Evolutionary conservation across 768 basidiomycete species (phyloP).

Genomic region (Leccinum aurantiacum): DNA sequence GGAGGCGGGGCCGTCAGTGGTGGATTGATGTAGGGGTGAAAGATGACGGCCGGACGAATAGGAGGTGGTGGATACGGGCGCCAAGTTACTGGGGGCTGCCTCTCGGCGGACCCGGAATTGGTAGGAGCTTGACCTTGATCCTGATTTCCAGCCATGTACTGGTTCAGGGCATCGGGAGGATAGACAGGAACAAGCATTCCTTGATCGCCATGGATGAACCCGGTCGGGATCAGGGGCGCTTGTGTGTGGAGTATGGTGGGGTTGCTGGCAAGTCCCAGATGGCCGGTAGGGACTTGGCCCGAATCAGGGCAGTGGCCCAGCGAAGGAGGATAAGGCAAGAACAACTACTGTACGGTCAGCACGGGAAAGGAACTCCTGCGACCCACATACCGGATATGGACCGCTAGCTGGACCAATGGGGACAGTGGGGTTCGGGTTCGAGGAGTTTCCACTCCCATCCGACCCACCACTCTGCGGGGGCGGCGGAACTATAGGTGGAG

Average conservation of each 20-base stretch:
- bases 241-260: constrained; percentile 32
- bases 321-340: constrained; percentile 48
- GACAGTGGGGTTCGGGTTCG: constrained; percentile 28
- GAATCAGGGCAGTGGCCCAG: constrained; percentile 32
- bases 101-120: constrained; percentile 26
- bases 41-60: constrained; percentile 32
- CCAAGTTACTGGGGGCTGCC: constrained; percentile 35
- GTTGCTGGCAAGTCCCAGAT: constrained; percentile 18
- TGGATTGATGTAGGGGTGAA: constrained; percentile 31
- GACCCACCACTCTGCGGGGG: constrained; percentile 36
- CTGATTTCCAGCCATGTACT: constrained; percentile 58
- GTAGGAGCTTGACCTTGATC: constrained; percentile 20
- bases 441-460: constrained; percentile 38
- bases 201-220: constrained; percentile 72
- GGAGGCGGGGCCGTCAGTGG: constrained; percentile 19
- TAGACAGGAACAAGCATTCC: constrained; percentile 73
- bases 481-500: constrained; percentile 20
- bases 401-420: constrained; percentile 39
- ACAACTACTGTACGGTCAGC: constrained; percentile 38
- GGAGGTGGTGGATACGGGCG: constrained; percentile 35
- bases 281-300: constrained; percentile 23
- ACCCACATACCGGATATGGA: constrained; percentile 48
- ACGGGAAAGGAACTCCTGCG: background rate
- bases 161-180: constrained; percentile 65
- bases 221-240: constrained; percentile 61